Percentiles rank a stretch among this genome's conserved stretches.
phyloP scores from a whole-genome alignment of 441 rosid species.

The Erysimum cheiri region DNA sequence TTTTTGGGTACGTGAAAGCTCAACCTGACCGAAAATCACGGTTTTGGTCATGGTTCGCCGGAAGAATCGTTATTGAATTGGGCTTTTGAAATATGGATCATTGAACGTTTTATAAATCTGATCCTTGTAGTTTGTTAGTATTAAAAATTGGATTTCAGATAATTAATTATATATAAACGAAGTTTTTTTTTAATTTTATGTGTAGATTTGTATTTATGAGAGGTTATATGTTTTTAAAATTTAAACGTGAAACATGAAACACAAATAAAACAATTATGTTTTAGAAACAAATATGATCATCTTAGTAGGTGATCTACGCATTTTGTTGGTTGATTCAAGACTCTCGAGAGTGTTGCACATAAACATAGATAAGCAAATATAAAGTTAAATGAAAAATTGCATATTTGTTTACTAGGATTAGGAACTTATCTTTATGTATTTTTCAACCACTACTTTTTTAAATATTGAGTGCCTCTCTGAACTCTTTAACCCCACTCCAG shows the following conservation, averaged over 20 bases:
- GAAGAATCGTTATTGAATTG: conserved; percentile 16
- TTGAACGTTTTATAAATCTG: not conserved
- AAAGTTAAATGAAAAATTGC: not conserved
- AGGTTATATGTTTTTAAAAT: too few species aligned
- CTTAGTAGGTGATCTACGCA: not conserved
- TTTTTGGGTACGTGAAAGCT: conserved; percentile 9
- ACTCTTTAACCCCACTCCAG: conserved; percentile 29
- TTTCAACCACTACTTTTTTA: not conserved
- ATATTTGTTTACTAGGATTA: not conserved
- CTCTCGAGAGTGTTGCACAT: not conserved
- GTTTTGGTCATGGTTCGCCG: conserved; percentile 18
- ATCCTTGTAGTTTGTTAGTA: not conserved
- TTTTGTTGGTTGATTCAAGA: not conserved
- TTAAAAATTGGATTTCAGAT: not conserved
- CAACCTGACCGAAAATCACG: conserved; percentile 1
- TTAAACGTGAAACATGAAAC: too few species aligned
- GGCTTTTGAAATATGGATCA: conserved; percentile 7
- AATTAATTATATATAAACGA: not conserved
- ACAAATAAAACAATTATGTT: too few species aligned
- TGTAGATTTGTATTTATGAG: not conserved
- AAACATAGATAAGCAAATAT: not conserved
- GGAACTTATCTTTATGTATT: not conserved
- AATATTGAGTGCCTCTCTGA: conserved; percentile 14
- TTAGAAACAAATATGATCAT: not conserved
- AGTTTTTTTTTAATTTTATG: not conserved